Evolutionary conservation across 2,329 filamentous ascomycete species (phyloP), one percentile per base, ranked within the genome.

Genomic region (Pyrenochaeta sp.): DNA sequence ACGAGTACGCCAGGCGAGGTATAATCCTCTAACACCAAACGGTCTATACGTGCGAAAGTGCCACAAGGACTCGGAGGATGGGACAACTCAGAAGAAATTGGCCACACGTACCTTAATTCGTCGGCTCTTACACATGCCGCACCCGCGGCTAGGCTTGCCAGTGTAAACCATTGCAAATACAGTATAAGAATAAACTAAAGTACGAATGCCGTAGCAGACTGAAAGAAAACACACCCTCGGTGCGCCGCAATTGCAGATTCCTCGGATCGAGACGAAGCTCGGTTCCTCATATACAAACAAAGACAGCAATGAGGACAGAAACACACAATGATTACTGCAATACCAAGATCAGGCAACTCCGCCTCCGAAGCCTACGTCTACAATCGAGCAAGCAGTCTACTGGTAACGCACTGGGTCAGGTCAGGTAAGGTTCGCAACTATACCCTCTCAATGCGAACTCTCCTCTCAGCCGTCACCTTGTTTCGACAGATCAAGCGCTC

Each of bases 121-220:
- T 53, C 87, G 79, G 23, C 81, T 86, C 65, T 86, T 81, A 67
- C 87, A 90, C 81, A 86, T 89, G 73, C 88, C 86, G 61, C 87
- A 90, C 59, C 86, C 87, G 35, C 69, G 63, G 48, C 65, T 71
- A 24, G 72, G 72, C 51, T 73, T 74, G 23, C 71, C 71, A 13
- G 68, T 72, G 32, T 72, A 73, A 20, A 72, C 69, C 70, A 73
- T 73, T 10, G 35, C 59, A 50, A 73, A 72, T 10, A 35, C 59
- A 50, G 41, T 37, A 46, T 35, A 52, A 39, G 26, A 43, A 32
- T 23, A 32, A 44, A 31, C 13, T 35, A 54, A 52, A 39, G 42
- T 52, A 38, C 30, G 37, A 22, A 47, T 44, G 41, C 48, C 54
- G 38, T 14, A 24, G n/a, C n/a, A n/a, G n/a, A n/a, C n/a, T n/a